phyloP scores from a whole-genome alignment of 1,284 basidiomycete genomes.

The Cutaneotrichosporon dermatis region DNA sequence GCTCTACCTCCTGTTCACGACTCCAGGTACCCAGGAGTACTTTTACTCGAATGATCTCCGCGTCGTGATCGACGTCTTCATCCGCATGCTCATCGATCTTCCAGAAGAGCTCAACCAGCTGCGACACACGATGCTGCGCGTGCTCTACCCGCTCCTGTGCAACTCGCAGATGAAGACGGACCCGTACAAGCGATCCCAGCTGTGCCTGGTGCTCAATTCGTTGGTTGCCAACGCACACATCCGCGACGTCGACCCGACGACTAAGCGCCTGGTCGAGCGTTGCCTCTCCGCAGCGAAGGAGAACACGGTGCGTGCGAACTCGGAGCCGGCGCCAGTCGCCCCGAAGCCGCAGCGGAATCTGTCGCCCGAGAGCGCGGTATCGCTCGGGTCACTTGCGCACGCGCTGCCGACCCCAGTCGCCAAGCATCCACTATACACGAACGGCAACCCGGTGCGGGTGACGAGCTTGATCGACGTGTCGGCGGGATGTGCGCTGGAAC shows the following conservation, averaged over 20 bases:
- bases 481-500: constrained; percentile 20
- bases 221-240: constrained; percentile 70
- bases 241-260: constrained; percentile 77
- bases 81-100: constrained; percentile 83
- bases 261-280: constrained; percentile 83
- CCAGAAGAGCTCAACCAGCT: constrained; percentile 94
- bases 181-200: constrained; percentile 88
- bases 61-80: constrained; percentile 93
- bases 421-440: constrained; percentile 1
- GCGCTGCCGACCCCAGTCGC: constrained; percentile 4
- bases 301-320: not conserved
- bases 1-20: constrained; percentile 91
- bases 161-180: constrained; percentile 82
- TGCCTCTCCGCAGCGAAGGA: constrained; percentile 57
- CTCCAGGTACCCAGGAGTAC: constrained; percentile 86
- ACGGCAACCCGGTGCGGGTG: constrained; percentile 33
- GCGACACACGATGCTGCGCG: constrained; percentile 93
- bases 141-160: constrained; percentile 88
- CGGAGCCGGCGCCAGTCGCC: not conserved
- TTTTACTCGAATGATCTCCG: constrained; percentile 98
- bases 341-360: not conserved
- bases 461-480: constrained; percentile 41
- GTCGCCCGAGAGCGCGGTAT: constrained; percentile 14
- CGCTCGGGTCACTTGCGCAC: constrained; percentile 7
- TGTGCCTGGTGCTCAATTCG: constrained; percentile 75